Evolutionary conservation across 2,329 filamentous ascomycete species (phyloP).

Genomic region (Hypoxylon sp.): DNA sequence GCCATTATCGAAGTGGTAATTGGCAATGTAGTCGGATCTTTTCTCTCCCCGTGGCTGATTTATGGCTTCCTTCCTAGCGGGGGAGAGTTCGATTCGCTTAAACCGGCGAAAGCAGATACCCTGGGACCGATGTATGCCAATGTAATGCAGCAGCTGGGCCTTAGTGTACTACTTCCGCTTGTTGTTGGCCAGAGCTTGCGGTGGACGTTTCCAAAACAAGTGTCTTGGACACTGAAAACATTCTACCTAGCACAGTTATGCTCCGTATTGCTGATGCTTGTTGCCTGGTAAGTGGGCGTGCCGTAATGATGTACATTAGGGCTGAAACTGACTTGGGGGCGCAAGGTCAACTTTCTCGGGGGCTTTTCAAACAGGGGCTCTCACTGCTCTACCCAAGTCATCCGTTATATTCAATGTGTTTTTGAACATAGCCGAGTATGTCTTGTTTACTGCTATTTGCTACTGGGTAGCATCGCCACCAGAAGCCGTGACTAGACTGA

Average conservation of each 20-base stretch:
- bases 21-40: slow-evolving; percentile 78
- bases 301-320: not conserved
- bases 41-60: slow-evolving; percentile 75
- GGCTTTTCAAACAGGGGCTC: slow-evolving; percentile 74
- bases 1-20: slow-evolving; percentile 78
- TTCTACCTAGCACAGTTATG: slow-evolving; percentile 68
- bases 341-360: slow-evolving; percentile 77
- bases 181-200: slow-evolving; percentile 73
- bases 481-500: slow-evolving; percentile 48
- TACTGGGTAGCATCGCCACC: slow-evolving; percentile 66
- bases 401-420: slow-evolving; percentile 78
- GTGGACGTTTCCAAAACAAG: slow-evolving; percentile 64
- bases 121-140: slow-evolving; percentile 74
- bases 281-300: slow-evolving; percentile 62
- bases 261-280: slow-evolving; percentile 63
- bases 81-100: slow-evolving; percentile 69
- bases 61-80: slow-evolving; percentile 71
- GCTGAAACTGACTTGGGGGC: slow-evolving; percentile 49
- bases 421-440: slow-evolving; percentile 75
- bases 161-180: slow-evolving; percentile 77
- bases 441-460: slow-evolving; percentile 74
- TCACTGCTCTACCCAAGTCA: slow-evolving; percentile 69
- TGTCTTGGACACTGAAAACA: slow-evolving; percentile 67
- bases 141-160: slow-evolving; percentile 77
- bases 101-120: slow-evolving; percentile 66